Conservation (phyloP, 306 rosid genomes). For the Medicago arabica region DNA sequence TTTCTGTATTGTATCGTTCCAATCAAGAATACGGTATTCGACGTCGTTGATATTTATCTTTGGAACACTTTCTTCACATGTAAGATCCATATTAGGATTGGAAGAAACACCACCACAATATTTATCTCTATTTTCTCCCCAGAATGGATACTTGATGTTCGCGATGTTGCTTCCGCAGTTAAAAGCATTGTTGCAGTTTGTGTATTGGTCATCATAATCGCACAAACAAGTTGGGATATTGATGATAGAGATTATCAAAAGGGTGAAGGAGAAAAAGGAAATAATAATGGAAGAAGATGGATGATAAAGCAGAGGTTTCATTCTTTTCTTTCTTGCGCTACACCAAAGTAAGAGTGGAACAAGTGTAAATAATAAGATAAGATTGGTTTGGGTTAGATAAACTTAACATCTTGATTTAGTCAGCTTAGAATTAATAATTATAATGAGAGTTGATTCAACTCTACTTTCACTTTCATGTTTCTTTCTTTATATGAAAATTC, state of each 20-base stretch:
- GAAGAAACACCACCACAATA: slow-evolving; percentile 34
- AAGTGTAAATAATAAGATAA: not conserved
- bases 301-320: slow-evolving; percentile 12
- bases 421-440: not conserved
- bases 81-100: not conserved
- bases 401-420: not conserved
- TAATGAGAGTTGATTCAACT: not conserved
- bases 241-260: slow-evolving; percentile 37
- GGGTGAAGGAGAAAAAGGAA: slow-evolving; percentile 2
- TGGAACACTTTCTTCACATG: not conserved
- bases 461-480: not conserved
- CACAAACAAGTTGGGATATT: not conserved
- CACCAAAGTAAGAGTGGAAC: not conserved
- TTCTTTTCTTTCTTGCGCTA: slow-evolving; percentile 8
- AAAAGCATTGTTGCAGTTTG: slow-evolving; percentile 9
- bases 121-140: slow-evolving; percentile 30
- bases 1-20: not conserved
- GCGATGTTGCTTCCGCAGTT: not conserved
- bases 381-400: not conserved
- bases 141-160: slow-evolving; percentile 41
- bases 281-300: not conserved
- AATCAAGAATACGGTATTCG: slow-evolving; percentile 40
- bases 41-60: slow-evolving; percentile 1
- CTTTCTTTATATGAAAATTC: not conserved
- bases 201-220: not conserved